These are phyloP conservation scores for Pseudonitzschia multistriata DNA, from an alignment of 108 stramenopile species.

Conservation along the genomic window DNA sequence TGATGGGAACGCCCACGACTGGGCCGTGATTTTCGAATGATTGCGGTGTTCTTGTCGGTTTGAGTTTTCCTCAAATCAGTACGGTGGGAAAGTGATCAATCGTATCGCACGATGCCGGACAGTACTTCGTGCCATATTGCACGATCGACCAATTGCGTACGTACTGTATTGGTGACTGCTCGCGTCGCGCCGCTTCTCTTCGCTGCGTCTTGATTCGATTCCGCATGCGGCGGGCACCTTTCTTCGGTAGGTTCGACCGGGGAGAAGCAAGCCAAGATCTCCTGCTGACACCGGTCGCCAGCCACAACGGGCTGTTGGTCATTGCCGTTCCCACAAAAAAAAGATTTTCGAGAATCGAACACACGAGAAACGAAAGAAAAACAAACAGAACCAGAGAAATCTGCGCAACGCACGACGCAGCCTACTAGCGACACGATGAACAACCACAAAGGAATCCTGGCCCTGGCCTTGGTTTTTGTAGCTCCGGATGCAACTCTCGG, in stretches of 20 bases:
- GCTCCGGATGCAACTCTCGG: not conserved
- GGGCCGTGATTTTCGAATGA: not conserved
- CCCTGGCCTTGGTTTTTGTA: not conserved
- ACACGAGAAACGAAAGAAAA: not conserved
- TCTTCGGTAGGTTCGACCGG: not conserved
- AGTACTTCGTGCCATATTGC: too few species aligned
- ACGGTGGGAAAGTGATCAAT: too few species aligned
- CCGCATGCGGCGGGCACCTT: not conserved
- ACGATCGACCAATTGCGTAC: too few species aligned
- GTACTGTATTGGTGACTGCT: too few species aligned
- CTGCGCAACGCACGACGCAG: too few species aligned
- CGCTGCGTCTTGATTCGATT: too few species aligned
- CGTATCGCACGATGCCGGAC: too few species aligned
- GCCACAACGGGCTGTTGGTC: too few species aligned
- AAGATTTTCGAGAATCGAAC: not conserved
- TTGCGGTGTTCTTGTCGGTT: not conserved
- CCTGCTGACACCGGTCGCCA: not conserved
- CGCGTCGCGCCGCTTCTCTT: too few species aligned
- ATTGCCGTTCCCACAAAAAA: too few species aligned
- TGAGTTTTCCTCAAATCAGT: not conserved
- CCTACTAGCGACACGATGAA: not conserved
- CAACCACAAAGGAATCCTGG: not conserved
- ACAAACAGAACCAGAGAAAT: not conserved
- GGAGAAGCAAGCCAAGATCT: not conserved
- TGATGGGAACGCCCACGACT: constrained; percentile 1